Base-by-base conservation (phyloP, 73 alveolate species). In the Breviolum minutum region DNA sequence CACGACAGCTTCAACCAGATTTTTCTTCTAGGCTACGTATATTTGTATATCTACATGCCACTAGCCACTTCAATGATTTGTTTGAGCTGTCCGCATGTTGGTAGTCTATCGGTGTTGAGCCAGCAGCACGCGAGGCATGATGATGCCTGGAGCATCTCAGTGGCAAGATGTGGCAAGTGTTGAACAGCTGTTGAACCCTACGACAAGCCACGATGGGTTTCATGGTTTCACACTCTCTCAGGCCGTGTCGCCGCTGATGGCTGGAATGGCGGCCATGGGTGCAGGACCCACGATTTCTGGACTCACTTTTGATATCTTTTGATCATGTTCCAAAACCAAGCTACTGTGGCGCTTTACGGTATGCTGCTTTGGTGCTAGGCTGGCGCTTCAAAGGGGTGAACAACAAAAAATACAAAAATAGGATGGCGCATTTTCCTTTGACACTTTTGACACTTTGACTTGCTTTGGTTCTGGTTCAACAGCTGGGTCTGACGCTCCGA, bases 201-300 rank as follows among this genome's bases (percentile, higher is more conserved):
- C 54, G 54, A 40, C 54, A 40, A 40, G 3, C 54, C 54, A 40
- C 54, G 54, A 40, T 40, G 54, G 54, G 54, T 40, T 40, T 40
- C 54, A 40, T 40, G 54, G 54, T 40, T 40, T 40, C 54, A 40
- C 3, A 40, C 81, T 12, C 62, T 79, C 87, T 64, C 27, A 85
- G 94, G 94, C 92, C 7, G 61, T 85, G 94, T 80, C 94, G 63
- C 94, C 94, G 63, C 61, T 85, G 94, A 63, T 82, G 94, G 64
- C 79, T 85, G 79, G 79, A 62, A 63, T 63, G 74, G 94, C 79
- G 74, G 94, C 79, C 79, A 85, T 85, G 94, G 40, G 40, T 9
- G 76, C 92, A 83, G 92, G 92, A 83, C 73, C 60, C n/a, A 32
- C 83, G n/a, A 13, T 24, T 12, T 27, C 66, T 40, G 1, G 89